Evolutionary conservation across 306 rosid species (phyloP), one percentile per base, ranked within the genome.

Genomic region (Prunus padus): DNA sequence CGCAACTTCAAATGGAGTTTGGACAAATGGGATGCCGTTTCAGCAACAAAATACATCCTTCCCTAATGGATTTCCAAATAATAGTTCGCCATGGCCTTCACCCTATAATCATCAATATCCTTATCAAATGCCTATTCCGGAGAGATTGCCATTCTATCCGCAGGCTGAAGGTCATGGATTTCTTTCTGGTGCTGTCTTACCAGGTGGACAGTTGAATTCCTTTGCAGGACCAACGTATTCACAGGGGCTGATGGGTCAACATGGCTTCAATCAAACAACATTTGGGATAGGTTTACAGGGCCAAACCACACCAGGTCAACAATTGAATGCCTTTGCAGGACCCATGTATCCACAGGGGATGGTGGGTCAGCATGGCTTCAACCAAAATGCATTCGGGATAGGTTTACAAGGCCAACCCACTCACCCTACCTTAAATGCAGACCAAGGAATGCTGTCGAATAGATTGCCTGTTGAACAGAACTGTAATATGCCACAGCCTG

Each of bases 211-310:
- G 49, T 71, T 74, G 49, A 82, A 88, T 81, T 62, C 76, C 33
- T 79, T 83, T 77, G 67, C 71, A 20, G 96, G 87, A 74, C 77
- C 86, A 46, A 37, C 77, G 8, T 80, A 19, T 76, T 76, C 84
- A 10, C 87, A 37, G 52, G 97, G 90, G 28, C 68, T 79, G 76
- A 26, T 72, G 56, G 91, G 82, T 79, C 90, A 85, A 86, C 83
- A 70, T 67, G 76, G 51, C n/a, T 62, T 78, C 71, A 76, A 80
- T 75, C 95, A 86, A 71, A 72, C 79, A 80, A 1, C 80, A 37
- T 84, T 81, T 77, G 91, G 91, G 45, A 47, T 87, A 66, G 82
- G 71, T 67, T 66, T 85, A 77, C 82, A 82, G 68, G 74, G 85
- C 66, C 83, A 80, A 20, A 86, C 69, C 33, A 16, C 26, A 26